Evolutionary conservation across 345 rosid species (phyloP), one percentile per base, ranked within the genome.

Genomic region (Lumnitzera racemosa): DNA sequence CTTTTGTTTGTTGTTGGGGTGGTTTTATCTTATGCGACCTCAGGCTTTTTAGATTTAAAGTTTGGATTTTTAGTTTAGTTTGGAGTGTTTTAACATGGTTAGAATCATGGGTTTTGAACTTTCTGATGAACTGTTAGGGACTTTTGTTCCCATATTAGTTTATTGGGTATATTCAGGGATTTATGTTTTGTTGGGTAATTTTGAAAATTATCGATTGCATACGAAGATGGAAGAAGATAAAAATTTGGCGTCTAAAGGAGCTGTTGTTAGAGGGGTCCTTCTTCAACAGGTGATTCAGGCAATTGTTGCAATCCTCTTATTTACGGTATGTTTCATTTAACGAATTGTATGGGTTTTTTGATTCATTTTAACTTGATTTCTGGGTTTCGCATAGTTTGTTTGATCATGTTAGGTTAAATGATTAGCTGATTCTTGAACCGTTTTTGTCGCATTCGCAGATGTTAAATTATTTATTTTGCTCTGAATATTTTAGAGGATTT

Each of bases 161-260:
- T 89, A 92, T 55, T 92, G 98, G 96, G 66, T 77, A 13, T 92
- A 92, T 65, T 86, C 96, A 2, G 96, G 98, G 55, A 29, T 87
- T 2, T 89, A 92, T 53, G 68, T 81, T 7, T 25, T 68, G 53
- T 67, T 89, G 23, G 89, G 86, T 1, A 66, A 63, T 31, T 72
- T 78, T 13, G 80, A 87, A 31, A 77, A 78, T 64, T 89, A 87
- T 61, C 84, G 98, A 70, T 74, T 91, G 77, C 98, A 91, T 54
- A 68, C 89, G 0, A 85, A 80, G 73, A 74, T 69, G 53, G 98
- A 91, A 15, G 96, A 91, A 68, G 88, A 83, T 65, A 91, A 89
- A 74, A 89, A 89, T 73, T 83, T 86, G 66, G 96, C 84, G 15
- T 79, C 96, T 5, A 87, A 89, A 67, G 29, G 48, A 2, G 61